Conservation (phyloP, 345 rosid species). For the Camelina laxa region DNA sequence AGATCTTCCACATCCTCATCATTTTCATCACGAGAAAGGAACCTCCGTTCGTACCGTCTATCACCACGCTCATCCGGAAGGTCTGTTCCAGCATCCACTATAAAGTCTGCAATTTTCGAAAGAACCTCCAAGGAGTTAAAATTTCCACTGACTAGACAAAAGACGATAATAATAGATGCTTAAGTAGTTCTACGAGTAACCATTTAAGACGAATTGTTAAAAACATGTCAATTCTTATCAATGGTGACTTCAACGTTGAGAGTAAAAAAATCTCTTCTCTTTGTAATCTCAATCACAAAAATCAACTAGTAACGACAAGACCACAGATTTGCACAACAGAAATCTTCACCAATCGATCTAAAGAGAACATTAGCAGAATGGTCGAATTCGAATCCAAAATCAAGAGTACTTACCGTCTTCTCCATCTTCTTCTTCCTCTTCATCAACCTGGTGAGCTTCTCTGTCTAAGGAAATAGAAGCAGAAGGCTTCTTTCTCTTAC, state of each 20-base stretch:
- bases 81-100: constrained; percentile 75
- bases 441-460: constrained; percentile 74
- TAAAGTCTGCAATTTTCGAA: constrained; percentile 62
- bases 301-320: not conserved
- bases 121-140: not conserved
- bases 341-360: not conserved
- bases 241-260: constrained; percentile 2
- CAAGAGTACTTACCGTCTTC: constrained; percentile 64
- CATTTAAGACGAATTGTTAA: not conserved
- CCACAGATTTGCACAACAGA: too few species aligned
- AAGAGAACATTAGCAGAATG: not conserved
- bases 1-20: constrained; percentile 90
- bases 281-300: not conserved
- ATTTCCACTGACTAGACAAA: not conserved
- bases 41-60: constrained; percentile 70
- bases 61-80: constrained; percentile 77
- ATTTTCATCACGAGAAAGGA: constrained; percentile 77
- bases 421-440: constrained; percentile 85
- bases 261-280: not conserved
- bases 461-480: constrained; percentile 60
- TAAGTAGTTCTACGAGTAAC: not conserved
- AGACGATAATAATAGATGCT: not conserved
- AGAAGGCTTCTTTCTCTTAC: constrained; percentile 52
- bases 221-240: not conserved
- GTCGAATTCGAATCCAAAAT: not conserved